phyloP scores from a whole-genome alignment of 257 asterid genomes.

The Jasminum sambac region DNA sequence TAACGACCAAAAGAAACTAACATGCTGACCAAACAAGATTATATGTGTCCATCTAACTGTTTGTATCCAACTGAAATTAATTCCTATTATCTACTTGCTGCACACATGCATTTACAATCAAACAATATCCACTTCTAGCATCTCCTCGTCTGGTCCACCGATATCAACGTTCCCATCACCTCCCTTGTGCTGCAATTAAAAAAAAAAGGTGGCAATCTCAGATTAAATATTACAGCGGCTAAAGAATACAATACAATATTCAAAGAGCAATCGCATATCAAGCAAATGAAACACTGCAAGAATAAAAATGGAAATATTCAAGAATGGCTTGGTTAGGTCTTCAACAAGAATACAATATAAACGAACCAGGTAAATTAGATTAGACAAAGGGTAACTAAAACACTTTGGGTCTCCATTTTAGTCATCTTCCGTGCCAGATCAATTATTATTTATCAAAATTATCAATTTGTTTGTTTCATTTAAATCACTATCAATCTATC shows the following conservation, averaged over 20 bases:
- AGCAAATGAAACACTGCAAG: background rate
- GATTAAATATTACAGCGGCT: conserved; percentile 14
- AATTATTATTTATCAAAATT: background rate
- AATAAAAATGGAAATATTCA: background rate
- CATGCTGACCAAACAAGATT: background rate
- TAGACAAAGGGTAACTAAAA: background rate
- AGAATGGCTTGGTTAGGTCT: background rate
- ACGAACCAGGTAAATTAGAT: too few relatives aligned
- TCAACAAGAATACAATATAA: background rate
- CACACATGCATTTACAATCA: too few relatives aligned
- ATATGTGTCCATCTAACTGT: conserved; percentile 62
- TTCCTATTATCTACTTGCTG: too few relatives aligned
- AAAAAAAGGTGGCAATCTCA: conserved; percentile 23
- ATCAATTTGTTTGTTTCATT: background rate
- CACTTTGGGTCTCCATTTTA: background rate
- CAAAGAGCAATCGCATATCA: background rate
- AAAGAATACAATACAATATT: background rate
- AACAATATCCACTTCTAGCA: too few relatives aligned
- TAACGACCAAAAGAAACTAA: background rate
- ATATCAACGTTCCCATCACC: conserved; percentile 51
- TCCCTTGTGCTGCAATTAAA: conserved; percentile 62
- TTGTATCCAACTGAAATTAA: too few relatives aligned
- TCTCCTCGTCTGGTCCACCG: conserved; percentile 62
- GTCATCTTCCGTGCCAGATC: background rate
- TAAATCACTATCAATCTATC: background rate